Conservation (phyloP, 2,329 filamentous ascomycete species). For the Chrysoporthe puriensis region DNA sequence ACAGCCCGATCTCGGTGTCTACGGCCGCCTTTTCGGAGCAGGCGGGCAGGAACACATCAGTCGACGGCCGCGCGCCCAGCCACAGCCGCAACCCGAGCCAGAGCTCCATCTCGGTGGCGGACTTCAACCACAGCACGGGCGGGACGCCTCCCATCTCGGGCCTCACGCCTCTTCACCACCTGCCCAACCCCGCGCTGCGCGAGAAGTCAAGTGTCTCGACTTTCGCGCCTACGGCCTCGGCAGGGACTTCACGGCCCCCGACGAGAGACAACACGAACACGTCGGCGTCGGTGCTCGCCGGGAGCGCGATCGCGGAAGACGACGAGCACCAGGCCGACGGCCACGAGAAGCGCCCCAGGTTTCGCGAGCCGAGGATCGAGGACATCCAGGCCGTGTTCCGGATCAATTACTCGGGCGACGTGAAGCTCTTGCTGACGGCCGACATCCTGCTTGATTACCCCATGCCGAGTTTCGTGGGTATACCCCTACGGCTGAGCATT, state of each 20-base stretch:
- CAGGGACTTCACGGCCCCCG: constrained; percentile 58
- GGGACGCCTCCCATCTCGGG: constrained; percentile 23
- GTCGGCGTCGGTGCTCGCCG: constrained; percentile 35
- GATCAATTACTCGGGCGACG: constrained; percentile 85
- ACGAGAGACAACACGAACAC: constrained; percentile 53
- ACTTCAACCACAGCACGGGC: constrained; percentile 37
- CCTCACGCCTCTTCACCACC: constrained; percentile 24
- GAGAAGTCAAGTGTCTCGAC: constrained; percentile 68
- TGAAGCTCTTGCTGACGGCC: constrained; percentile 86
- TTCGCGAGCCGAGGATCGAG: constrained; percentile 76
- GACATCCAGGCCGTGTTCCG: constrained; percentile 93
- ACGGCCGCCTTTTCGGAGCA: constrained; percentile 24
- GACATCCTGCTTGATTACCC: constrained; percentile 97
- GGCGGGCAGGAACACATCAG: constrained; percentile 12
- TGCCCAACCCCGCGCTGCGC: constrained; percentile 42
- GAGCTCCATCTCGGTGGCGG: constrained; percentile 51
- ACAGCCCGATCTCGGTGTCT: constrained; percentile 30
- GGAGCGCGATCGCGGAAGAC: constrained; percentile 45
- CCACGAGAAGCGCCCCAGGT: constrained; percentile 40
- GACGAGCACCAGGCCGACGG: constrained; percentile 35
- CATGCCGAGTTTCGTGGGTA: constrained; percentile 96
- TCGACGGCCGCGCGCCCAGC: constrained; percentile 34
- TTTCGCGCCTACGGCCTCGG: constrained; percentile 55
- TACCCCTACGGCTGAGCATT: constrained; percentile 92
- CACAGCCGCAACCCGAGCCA: constrained; percentile 51